Base-by-base conservation (phyloP, 2,329 filamentous ascomycete genomes). In the Coniochaeta ligniaria region DNA sequence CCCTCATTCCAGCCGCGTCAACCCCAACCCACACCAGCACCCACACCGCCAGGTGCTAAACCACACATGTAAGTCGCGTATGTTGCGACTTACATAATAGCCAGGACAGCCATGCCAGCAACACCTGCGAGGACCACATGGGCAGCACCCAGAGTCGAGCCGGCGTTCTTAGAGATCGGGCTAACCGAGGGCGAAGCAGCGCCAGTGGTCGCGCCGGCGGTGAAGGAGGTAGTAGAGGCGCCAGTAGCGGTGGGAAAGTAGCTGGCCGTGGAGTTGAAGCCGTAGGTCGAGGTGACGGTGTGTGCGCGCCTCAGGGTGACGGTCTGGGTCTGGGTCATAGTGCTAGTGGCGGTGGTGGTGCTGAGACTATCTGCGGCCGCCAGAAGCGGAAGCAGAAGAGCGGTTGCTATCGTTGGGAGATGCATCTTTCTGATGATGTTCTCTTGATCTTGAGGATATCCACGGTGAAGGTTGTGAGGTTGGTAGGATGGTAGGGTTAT, bases 311-410 rank as follows among this genome's bases (percentile, higher is more conserved):
- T 73, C 60, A 75, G 67, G 43, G 75, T 78, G 68, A 79, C 67
- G 36, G 80, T 75, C 68, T 75, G 71, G 54, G 80, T 75, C 68
- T 75, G 71, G 54, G 77, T 77, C 63, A 85, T 77, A 54, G 78
- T 83, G 60, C 75, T 75, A 20, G 82, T 84, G 56, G 74, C 74
- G 24, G 78, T 81, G 20, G 78, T 76, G 50, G 77, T 76, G 26
- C 68, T 67, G 60, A 70, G 67, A 36, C 70, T 72, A 58, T 76
- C 69, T 41, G 82, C 82, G 59, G 82, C 67, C 62, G 81, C 83
- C 68, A 84, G 70, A 59, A 83, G 75, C 67, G 83, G 83, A 69
- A 86, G 76, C 64, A 80, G 69, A 63, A 76, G 70, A 63, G 78
- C 78, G 62, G 81, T 70, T 68, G 80, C 61, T 62, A 85, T 67